A percentile compares a stretch with the other conserved stretches of the same genome.
Evolutionary conservation across 2,329 filamentous ascomycete genomes (phyloP).

Genomic region (Venturia nashicola): DNA sequence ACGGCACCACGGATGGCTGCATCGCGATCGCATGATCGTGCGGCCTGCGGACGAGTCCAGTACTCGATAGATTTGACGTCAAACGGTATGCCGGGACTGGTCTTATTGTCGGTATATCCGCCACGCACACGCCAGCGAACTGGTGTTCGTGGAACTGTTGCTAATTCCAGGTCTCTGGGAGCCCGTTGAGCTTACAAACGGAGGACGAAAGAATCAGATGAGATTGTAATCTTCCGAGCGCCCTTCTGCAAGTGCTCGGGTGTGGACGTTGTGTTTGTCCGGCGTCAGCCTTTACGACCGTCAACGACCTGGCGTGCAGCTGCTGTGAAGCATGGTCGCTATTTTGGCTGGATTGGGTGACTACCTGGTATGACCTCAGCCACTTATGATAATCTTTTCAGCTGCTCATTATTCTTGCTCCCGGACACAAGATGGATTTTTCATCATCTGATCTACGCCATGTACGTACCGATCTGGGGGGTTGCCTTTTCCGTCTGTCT

Average conservation of each 20-base stretch:
- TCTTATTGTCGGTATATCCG: neutral
- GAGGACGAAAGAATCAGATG: neutral
- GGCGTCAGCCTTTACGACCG: neutral
- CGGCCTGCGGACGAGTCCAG: neutral
- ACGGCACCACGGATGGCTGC: neutral
- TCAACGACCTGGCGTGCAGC: neutral
- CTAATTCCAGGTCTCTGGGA: constrained; percentile 1
- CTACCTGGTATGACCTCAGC: neutral
- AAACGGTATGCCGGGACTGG: neutral
- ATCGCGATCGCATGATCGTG: constrained; percentile 1
- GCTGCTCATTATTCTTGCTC: neutral
- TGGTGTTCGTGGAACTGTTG: neutral
- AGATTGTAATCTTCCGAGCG: neutral
- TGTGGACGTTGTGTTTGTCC: neutral
- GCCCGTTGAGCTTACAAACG: neutral
- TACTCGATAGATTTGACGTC: neutral
- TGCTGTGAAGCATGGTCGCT: neutral
- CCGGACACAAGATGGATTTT: neutral
- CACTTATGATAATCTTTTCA: neutral
- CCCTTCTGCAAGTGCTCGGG: neutral
- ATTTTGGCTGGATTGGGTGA: neutral
- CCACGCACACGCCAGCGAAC: constrained; percentile 1
- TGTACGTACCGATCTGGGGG: neutral
- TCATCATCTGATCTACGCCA: neutral
- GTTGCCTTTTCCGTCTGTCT: neutral